A percentile compares a stretch with the other conserved stretches of the same genome.
phyloP scores from a whole-genome alignment of 2,329 filamentous ascomycete species.

The Pseudogymnoascus destructans region DNA sequence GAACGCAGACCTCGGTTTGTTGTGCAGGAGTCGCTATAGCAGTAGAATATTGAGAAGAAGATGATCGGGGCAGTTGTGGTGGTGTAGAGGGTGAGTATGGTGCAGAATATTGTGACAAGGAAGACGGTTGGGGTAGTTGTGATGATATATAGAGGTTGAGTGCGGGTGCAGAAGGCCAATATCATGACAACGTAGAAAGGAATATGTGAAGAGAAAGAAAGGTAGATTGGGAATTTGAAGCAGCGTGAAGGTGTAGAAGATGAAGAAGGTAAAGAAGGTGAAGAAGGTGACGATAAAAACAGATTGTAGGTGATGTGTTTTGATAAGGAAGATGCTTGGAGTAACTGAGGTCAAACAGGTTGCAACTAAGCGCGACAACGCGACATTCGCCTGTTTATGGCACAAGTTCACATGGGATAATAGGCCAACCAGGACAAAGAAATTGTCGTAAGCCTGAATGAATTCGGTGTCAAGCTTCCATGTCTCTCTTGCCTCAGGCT shows the following conservation, averaged over 20 bases:
- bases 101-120: no score
- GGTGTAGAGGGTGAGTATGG: no score
- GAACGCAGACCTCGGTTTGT: not conserved
- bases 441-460: not conserved
- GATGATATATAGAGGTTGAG: no score
- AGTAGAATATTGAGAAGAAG: not conserved
- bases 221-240: no score
- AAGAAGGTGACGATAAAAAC: not conserved
- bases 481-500: not conserved
- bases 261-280: not conserved
- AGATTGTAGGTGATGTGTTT: not conserved
- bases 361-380: not conserved
- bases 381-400: not conserved
- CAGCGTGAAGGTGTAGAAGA: not conserved
- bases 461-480: not conserved
- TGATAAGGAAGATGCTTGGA: not conserved
- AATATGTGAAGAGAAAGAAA: not conserved
- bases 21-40: not conserved
- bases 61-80: not conserved
- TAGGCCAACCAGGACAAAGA: not conserved
- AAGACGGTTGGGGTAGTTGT: no score
- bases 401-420: not conserved
- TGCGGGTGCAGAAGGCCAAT: no score
- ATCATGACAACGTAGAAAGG: not conserved
- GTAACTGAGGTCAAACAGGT: not conserved